These are phyloP conservation scores for Niebla homalea DNA, from an alignment of 495 filamentous ascomycete genomes.

Conservation along the genomic window DNA sequence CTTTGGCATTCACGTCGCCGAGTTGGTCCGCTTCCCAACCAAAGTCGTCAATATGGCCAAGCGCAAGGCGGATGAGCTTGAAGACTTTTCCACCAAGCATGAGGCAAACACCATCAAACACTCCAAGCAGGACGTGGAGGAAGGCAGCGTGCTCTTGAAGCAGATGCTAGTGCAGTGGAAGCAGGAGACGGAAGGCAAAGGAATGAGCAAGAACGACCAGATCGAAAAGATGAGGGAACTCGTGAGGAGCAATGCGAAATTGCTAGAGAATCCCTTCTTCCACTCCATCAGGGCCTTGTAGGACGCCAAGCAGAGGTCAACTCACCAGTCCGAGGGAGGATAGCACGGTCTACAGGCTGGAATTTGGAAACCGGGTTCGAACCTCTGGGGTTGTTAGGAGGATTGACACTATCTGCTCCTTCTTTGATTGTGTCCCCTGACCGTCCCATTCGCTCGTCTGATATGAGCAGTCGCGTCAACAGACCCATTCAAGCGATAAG, in stretches of 20 bases:
- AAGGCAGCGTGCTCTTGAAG: constrained; percentile 80
- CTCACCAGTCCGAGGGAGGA: no score
- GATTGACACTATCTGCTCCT: background rate
- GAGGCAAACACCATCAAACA: constrained; percentile 45
- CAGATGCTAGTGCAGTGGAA: constrained; percentile 82
- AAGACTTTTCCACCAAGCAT: constrained; percentile 72
- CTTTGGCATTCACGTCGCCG: constrained; percentile 96
- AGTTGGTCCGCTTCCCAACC: constrained; percentile 92
- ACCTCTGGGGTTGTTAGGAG: no score
- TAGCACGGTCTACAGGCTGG: no score
- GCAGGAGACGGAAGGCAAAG: constrained; percentile 52
- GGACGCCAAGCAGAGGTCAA: no score
- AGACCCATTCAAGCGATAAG: background rate
- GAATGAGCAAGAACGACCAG: constrained; percentile 64
- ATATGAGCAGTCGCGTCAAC: background rate
- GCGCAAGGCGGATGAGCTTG: constrained; percentile 92
- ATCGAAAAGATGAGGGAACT: constrained; percentile 65
- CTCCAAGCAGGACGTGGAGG: constrained; percentile 75
- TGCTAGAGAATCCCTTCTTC: constrained; percentile 80
- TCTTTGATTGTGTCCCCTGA: background rate
- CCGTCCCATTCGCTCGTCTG: background rate
- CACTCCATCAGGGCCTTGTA: constrained; percentile 71
- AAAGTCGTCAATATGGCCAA: constrained; percentile 99
- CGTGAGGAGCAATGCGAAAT: constrained; percentile 52
- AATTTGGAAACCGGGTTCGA: no score